Evolutionary conservation across 441 rosid genomes (phyloP), one percentile per base, ranked within the genome.

Genomic region (Pelargonium cotyledonis): DNA sequence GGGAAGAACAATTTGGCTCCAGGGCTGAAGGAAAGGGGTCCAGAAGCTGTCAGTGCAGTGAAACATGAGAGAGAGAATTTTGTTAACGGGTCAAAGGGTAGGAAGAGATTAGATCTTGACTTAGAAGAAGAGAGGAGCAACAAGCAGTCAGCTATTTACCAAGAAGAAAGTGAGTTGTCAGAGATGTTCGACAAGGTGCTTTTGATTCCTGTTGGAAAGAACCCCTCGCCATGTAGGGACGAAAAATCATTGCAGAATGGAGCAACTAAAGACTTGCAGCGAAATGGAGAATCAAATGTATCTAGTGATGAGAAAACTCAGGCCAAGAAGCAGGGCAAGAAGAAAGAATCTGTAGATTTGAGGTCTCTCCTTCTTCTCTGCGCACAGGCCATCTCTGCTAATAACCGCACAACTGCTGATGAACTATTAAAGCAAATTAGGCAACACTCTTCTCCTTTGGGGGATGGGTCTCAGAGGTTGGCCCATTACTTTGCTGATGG

Each of bases 381-480:
- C n/a, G 88, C 90, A 49, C 89, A 86, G 76, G 86, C 88, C 21
- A 78, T 86, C 63, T 75, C 90, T 0, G 51, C 81, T 8, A 79
- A 83, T 78, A 96, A 94, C 58, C 79, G 77, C 29, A 75, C 71
- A 76, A 86, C 85, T 53, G 87, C 92, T 64, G 77, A 76, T 26
- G 95, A 88, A 35, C 70, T 81, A 38, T 73, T 94, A 40, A 86
- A 77, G 78, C 83, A 85, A 80, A 82, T 94, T 67, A 87, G 86
- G 82, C 91, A 81, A 74, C 82, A 89, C 67, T 86, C 97, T 72
- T 91, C 88, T 0, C 83, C 89, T 68, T 64, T 75, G 9, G 96
- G 98, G 6, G 92, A 91, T 77, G 97, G 95, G 0, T 77, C 89
- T 77, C 96, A 88, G 80, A 86, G 98, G 63, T 70, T 88, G 69